Evolutionary conservation across 1,284 basidiomycete species (phyloP).

Genomic region (Apiotrichum brassicae): DNA sequence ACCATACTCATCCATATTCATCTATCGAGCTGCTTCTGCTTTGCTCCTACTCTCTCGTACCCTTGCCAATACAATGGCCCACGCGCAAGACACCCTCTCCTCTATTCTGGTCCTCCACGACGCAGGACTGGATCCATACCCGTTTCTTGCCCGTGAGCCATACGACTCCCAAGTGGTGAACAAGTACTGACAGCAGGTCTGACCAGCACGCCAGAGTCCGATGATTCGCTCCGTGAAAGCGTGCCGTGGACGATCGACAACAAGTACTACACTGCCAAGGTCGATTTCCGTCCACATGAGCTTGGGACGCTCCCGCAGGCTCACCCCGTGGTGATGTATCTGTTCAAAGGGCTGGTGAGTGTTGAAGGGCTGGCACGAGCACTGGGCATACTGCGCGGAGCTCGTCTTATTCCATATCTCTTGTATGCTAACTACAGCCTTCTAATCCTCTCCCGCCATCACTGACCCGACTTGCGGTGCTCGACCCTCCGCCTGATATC

Average conservation of each 20-base stretch:
- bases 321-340: constrained; percentile 22
- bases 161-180: not conserved
- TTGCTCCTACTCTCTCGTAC: no score
- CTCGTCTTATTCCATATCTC: not conserved
- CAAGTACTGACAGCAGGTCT: constrained; percentile 12
- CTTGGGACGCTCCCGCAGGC: constrained; percentile 30
- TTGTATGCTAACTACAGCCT: constrained; percentile 6
- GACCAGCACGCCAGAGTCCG: not conserved
- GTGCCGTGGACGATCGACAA: constrained; percentile 73
- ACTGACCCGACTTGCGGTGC: constrained; percentile 25
- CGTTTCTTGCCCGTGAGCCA: constrained; percentile 22
- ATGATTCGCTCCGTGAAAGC: not conserved
- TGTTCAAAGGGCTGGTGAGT: constrained; percentile 15
- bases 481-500: constrained; percentile 33
- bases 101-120: constrained; percentile 29
- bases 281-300: constrained; percentile 56
- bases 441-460: constrained; percentile 24
- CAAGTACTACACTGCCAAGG: constrained; percentile 74
- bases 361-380: not conserved
- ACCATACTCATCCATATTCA: no score
- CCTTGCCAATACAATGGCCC: no score
- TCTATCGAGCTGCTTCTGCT: no score
- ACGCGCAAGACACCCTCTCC: constrained; percentile 4
- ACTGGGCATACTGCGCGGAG: no score
- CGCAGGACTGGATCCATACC: constrained; percentile 13